Evolutionary conservation across 1,284 basidiomycete genomes (phyloP), one percentile per base, ranked within the genome.

Genomic region (Agroathelia rolfsii): DNA sequence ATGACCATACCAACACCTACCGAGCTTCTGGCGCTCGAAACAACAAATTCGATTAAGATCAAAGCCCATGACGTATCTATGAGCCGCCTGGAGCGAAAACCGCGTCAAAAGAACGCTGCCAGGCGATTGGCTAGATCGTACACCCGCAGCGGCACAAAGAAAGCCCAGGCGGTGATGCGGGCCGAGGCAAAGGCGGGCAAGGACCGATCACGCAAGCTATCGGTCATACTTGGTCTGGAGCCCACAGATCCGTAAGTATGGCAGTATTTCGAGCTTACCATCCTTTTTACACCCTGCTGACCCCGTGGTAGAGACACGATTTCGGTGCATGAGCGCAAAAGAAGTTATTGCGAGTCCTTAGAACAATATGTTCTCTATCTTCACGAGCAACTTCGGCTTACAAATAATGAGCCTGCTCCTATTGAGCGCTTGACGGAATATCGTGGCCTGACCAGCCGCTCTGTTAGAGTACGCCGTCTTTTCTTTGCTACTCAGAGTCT

Each of bases 291-390:
- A 21, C 17, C 34, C 33, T 24, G 15, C 16, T 26, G 7, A n/a
- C 21, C 4, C 25, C 23, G n/a, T 20, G 21, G 21, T 32, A 78
- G 76, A 1, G 78, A 81, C 35, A 61, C 62, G 10, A 77, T 83
- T 36, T 76, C 79, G 3, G 75, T 76, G 5, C 80, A 83, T 44
- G 79, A 83, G 45, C 81, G 81, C 49, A 83, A 82, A 45, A 57
- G 79, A 1, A 64, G 75, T 39, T 80, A 82, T 45, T 60, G 83
- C 15, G 75, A 78, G 44, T 76, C 73, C 43, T 52, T 84, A 4
- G 79, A 83, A 43, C 64, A 76, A 36, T 83, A 83, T 48, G 67
- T 81, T 12, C 45, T 64, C 14, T 78, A 70, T 45, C 56, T 81
- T 9, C 74, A 78, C 42, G 64, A 76, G 20, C 72, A 77, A 40